phyloP scores from a whole-genome alignment of 106 monocot species.

The Gastrodia elata region DNA sequence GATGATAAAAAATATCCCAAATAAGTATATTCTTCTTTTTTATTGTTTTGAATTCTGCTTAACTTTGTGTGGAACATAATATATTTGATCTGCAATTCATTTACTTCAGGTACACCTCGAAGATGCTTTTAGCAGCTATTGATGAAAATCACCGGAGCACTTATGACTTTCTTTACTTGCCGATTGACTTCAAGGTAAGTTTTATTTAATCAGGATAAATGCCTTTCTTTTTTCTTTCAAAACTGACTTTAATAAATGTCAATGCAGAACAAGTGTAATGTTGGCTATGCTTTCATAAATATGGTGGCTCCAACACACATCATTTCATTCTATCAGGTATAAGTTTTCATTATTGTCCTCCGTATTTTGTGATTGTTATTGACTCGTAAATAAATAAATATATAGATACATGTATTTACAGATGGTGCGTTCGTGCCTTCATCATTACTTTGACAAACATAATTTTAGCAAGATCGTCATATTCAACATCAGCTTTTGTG shows the following conservation, averaged over 20 bases:
- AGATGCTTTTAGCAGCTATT: constrained; percentile 77
- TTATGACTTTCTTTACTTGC: constrained; percentile 83
- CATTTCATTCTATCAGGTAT: constrained; percentile 69
- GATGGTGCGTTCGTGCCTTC: too few species aligned
- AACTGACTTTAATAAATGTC: background rate
- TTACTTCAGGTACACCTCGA: constrained; percentile 64
- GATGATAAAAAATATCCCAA: constrained; percentile 95
- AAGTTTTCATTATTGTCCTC: background rate
- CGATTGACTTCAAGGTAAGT: constrained; percentile 91
- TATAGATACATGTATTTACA: too few species aligned
- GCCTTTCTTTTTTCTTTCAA: background rate
- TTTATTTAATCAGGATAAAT: background rate
- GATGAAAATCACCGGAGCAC: constrained; percentile 70
- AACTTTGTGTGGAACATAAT: background rate
- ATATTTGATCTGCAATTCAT: background rate
- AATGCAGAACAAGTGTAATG: constrained; percentile 86
- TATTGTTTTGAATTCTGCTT: background rate
- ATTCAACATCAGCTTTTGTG: too few species aligned
- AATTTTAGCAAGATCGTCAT: too few species aligned
- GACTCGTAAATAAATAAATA: too few species aligned
- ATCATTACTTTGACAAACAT: too few species aligned
- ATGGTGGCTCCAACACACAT: constrained; percentile 63
- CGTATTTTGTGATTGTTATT: too few species aligned
- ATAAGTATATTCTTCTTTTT: constrained; percentile 42
- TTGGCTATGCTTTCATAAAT: constrained; percentile 90